These are phyloP conservation scores for Knoxia roxburghii DNA, from an alignment of 257 asterid genomes.

Conservation along the genomic window DNA sequence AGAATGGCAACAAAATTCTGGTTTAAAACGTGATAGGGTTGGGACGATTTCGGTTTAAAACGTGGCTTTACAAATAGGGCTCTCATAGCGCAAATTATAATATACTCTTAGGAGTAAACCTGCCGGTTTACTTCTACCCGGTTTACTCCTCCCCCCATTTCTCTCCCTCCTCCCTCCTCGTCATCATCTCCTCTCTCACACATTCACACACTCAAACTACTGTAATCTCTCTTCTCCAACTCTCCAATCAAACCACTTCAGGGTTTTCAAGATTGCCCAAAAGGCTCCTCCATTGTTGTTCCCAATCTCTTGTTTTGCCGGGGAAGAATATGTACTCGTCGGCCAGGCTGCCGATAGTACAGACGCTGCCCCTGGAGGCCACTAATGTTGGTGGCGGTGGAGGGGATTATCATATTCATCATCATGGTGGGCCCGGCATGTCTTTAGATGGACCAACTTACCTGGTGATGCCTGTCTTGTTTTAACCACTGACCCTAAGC, in stretches of 20 bases:
- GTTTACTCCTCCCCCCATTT: background rate
- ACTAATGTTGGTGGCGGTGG: constrained; percentile 21
- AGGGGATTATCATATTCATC: constrained; percentile 29
- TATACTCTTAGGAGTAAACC: too few relatives aligned
- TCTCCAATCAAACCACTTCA: background rate
- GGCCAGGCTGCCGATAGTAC: constrained; percentile 15
- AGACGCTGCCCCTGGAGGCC: constrained; percentile 41
- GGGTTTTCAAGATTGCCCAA: constrained; percentile 7
- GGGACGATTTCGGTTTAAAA: too few relatives aligned
- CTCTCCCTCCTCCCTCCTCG: constrained; percentile 2
- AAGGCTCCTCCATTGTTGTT: constrained; percentile 3
- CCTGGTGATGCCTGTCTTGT: constrained; percentile 45
- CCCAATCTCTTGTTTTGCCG: constrained; percentile 4
- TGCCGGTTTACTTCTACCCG: too few relatives aligned
- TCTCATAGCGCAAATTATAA: too few relatives aligned
- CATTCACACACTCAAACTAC: constrained; percentile 20
- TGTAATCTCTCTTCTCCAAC: background rate
- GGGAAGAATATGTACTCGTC: constrained; percentile 7
- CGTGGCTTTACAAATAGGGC: too few relatives aligned
- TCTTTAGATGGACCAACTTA: constrained; percentile 24
- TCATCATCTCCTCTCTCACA: constrained; percentile 1
- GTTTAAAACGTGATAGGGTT: too few relatives aligned
- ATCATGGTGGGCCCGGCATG: constrained; percentile 25
- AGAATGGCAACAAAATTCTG: too few relatives aligned
- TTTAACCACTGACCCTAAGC: constrained; percentile 47